Evolutionary conservation across 441 rosid genomes (phyloP).

Genomic region (Mallotus japonicus): DNA sequence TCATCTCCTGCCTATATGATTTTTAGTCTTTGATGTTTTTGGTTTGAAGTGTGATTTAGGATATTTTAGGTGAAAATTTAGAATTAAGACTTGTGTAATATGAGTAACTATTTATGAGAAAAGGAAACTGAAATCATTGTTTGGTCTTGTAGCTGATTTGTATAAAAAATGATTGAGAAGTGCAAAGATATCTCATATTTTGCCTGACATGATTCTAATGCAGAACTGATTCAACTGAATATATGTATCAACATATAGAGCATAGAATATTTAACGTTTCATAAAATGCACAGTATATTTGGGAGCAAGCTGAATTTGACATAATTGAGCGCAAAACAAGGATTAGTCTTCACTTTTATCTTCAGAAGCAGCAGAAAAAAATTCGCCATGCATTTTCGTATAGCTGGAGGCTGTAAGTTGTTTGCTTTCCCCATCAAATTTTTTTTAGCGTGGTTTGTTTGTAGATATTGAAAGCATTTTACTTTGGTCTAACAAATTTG

Average conservation of each 20-base stretch:
- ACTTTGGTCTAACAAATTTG: neutral
- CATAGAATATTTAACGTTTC: neutral
- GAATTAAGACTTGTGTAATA: neutral
- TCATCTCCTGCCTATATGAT: neutral
- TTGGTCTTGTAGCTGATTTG: neutral
- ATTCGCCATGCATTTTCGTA: conserved; percentile 81
- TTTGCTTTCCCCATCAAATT: conserved; percentile 1
- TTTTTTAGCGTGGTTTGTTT: neutral
- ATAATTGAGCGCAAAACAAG: conserved; percentile 72
- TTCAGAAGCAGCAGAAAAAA: conserved; percentile 71
- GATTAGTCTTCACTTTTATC: conserved; percentile 86
- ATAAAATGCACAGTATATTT: conserved; percentile 53
- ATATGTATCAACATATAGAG: neutral
- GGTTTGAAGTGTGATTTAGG: conserved; percentile 1
- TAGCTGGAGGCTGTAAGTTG: conserved; percentile 84
- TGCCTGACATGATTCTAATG: neutral
- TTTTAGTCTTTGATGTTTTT: neutral
- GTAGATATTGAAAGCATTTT: neutral
- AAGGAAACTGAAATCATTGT: neutral
- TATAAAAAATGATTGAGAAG: neutral
- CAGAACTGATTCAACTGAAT: neutral
- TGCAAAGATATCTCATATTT: neutral
- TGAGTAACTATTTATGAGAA: neutral
- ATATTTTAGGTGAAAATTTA: neutral
- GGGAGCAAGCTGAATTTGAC: conserved; percentile 95